These are phyloP conservation scores for Aspergillus pseudotamarii DNA, from an alignment of 2,329 filamentous ascomycete species.

Conservation along the genomic window DNA sequence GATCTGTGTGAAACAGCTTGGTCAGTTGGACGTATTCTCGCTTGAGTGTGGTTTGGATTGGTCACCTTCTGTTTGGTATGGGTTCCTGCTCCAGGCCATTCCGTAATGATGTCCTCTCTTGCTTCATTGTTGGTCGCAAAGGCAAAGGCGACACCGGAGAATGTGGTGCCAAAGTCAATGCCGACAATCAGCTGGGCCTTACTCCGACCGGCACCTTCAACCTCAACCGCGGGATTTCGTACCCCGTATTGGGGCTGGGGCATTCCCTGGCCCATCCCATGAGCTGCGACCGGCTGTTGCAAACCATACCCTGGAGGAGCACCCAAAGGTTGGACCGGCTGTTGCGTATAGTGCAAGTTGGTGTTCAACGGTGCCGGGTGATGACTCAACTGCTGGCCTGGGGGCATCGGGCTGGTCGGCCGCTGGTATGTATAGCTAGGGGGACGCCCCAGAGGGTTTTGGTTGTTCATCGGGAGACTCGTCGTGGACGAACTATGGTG, in stretches of 20 bases:
- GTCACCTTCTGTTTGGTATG: slow-evolving; percentile 97
- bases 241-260: slow-evolving; percentile 32
- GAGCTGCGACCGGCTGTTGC: slow-evolving; percentile 35
- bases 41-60: neutral
- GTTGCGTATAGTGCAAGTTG: slow-evolving; percentile 53
- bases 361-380: slow-evolving; percentile 59
- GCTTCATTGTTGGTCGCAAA: slow-evolving; percentile 95
- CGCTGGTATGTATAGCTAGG: slow-evolving; percentile 65
- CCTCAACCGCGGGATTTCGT: slow-evolving; percentile 59
- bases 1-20: slow-evolving; percentile 57
- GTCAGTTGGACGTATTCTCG: slow-evolving; percentile 9
- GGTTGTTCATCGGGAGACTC: slow-evolving; percentile 59
- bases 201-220: slow-evolving; percentile 83
- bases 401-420: slow-evolving; percentile 56
- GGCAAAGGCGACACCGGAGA: slow-evolving; percentile 92
- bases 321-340: slow-evolving; percentile 36
- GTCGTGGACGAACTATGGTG: slow-evolving; percentile 50
- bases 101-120: slow-evolving; percentile 97
- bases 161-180: slow-evolving; percentile 98
- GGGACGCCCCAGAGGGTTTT: slow-evolving; percentile 60
- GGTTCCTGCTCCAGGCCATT: slow-evolving; percentile 97
- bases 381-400: slow-evolving; percentile 44
- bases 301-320: slow-evolving; percentile 51
- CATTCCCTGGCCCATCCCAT: slow-evolving; percentile 30
- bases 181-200: slow-evolving; percentile 98